Evolutionary conservation across 345 rosid species (phyloP).

Genomic region (Theobroma cacao): DNA sequence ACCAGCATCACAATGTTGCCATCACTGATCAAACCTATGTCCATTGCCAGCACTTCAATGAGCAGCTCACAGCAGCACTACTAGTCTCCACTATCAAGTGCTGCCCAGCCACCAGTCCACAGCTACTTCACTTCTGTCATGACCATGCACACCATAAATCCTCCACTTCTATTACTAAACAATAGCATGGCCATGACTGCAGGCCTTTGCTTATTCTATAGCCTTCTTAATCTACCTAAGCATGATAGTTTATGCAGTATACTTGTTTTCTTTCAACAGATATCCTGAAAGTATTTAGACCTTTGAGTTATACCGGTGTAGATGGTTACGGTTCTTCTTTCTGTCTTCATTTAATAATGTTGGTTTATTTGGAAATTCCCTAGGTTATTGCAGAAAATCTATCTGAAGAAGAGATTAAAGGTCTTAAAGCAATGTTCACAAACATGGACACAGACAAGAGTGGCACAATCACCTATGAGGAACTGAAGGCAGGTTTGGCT

Average conservation of each 20-base stretch:
- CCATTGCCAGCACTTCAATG: neutral
- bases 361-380: neutral
- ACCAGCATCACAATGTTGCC: neutral
- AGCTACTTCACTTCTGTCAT: neutral
- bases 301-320: neutral
- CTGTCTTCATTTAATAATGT: neutral
- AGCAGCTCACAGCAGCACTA: neutral
- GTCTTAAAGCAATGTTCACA: conserved; percentile 37
- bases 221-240: neutral
- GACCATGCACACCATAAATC: neutral
- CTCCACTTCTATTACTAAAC: neutral
- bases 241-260: neutral
- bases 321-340: neutral
- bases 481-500: conserved; percentile 37
- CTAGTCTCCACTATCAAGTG: neutral
- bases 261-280: neutral
- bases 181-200: neutral
- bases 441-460: conserved; percentile 43
- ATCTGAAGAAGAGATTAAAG: conserved; percentile 38
- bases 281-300: neutral
- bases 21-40: conserved; percentile 27
- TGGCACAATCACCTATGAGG: conserved; percentile 45
- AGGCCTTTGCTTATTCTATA: neutral
- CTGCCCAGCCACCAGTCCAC: neutral
- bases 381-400: conserved; percentile 47